phyloP scores from a whole-genome alignment of 2,329 filamentous ascomycete genomes.

The Herpotrichia juniperi region DNA sequence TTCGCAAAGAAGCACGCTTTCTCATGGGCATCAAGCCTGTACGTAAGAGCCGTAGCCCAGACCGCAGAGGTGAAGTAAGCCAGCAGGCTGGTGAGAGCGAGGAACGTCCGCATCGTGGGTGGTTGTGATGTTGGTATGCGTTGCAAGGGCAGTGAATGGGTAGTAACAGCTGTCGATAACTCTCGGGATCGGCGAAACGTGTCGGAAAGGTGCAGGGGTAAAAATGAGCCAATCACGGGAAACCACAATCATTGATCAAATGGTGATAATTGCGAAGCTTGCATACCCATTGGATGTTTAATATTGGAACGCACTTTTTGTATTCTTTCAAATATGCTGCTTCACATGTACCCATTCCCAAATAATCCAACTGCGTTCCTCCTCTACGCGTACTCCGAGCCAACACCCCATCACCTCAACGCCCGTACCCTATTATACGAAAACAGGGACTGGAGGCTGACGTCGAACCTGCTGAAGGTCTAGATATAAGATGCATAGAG shows the following conservation, averaged over 20 bases:
- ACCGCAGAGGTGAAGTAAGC: slow-evolving; percentile 73
- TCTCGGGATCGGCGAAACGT: neutral
- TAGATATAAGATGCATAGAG: too few species aligned
- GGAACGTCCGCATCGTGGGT: slow-evolving; percentile 41
- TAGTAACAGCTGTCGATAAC: slow-evolving; percentile 7
- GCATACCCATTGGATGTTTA: too few species aligned
- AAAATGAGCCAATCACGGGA: neutral
- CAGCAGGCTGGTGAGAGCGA: slow-evolving; percentile 59
- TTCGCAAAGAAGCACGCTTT: slow-evolving; percentile 93
- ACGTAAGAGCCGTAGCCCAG: slow-evolving; percentile 90
- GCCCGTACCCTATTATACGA: neutral
- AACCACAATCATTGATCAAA: neutral
- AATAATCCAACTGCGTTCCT: neutral
- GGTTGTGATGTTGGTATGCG: neutral
- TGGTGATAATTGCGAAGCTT: neutral
- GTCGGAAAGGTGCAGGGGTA: neutral
- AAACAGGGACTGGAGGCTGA: too few species aligned
- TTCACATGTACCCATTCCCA: neutral
- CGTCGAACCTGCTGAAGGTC: too few species aligned
- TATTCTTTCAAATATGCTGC: neutral
- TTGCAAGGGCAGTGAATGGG: slow-evolving; percentile 1
- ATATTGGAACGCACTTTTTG: neutral
- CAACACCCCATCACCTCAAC: neutral
- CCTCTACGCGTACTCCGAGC: neutral
- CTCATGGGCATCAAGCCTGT: slow-evolving; percentile 88